A percentile compares a stretch with the other conserved stretches of the same genome.
phyloP scores from a whole-genome alignment of 1,284 basidiomycete species.

The Boletus smithii region DNA sequence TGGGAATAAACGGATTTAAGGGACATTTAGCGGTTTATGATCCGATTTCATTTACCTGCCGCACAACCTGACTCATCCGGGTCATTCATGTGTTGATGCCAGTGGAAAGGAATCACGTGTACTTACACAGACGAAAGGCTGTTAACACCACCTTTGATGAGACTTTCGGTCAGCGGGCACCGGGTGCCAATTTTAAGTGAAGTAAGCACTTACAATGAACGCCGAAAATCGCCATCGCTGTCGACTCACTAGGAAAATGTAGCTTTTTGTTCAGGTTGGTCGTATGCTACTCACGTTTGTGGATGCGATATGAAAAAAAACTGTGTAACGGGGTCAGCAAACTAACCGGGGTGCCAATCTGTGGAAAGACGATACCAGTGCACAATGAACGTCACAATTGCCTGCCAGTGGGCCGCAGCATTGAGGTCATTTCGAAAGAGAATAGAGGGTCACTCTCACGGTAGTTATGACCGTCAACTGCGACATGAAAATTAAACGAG shows the following conservation, averaged over 20 bases:
- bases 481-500: neutral
- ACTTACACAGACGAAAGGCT: slow-evolving; percentile 34
- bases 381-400: slow-evolving; percentile 31
- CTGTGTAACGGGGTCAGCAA: slow-evolving; percentile 11
- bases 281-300: slow-evolving; percentile 25
- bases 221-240: slow-evolving; percentile 24
- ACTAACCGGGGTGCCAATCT: neutral
- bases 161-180: too few relatives aligned
- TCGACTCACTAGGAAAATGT: slow-evolving; percentile 23
- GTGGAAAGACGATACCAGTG: slow-evolving; percentile 30
- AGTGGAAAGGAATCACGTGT: slow-evolving; percentile 22
- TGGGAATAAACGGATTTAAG: neutral
- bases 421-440: neutral
- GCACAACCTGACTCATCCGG: slow-evolving; percentile 25
- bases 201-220: slow-evolving; percentile 20
- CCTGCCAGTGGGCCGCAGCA: slow-evolving; percentile 22
- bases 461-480: slow-evolving; percentile 48
- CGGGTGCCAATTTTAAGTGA: neutral
- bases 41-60: slow-evolving; percentile 17
- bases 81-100: neutral
- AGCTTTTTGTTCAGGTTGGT: neutral
- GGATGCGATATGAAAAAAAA: slow-evolving; percentile 32
- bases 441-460: slow-evolving; percentile 26
- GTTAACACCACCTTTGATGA: slow-evolving; percentile 27
- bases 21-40: neutral